Evolutionary conservation across 805 yeast species (phyloP), one percentile per base, ranked within the genome.

Genomic region (Wickerhamomyces chaumierensis): DNA sequence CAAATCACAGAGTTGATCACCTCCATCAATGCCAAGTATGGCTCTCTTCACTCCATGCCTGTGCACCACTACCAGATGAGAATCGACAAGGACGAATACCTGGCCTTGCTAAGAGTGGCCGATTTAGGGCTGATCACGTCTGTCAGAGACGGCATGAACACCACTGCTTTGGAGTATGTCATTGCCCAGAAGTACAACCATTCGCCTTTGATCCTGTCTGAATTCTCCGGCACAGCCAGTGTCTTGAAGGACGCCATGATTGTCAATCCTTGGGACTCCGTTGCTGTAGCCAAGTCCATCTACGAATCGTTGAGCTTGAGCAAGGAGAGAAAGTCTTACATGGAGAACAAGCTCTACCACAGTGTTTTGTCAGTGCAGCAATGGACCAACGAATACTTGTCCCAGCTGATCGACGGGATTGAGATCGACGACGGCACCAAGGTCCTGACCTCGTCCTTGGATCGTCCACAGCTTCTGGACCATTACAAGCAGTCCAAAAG

Each of bases 251-350:
- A 80, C 43, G 84, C 95, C 0, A 69, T 84, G 37, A 73, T 81
- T 46, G 92, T 92, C 28, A 92, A 92, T 50, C 99, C 99, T 7
- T 92, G 96, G 95, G 97, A 92, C 61, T 71, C 94, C 0, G 90
- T 85, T 19, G 95, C 95, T 2, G 90, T 90, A 29, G 90, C 98
- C 1, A 81, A 76, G 50, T 72, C 87, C 6, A 81, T 94, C 40
- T 68, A 87, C 55, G 75, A 73, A 37, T 72, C 87, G 36, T 68
- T 92, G 17, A 48, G 57, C 18, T 68, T 83, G 75, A 50, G 75
- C 2, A 57, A 58, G 3, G 69, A 62, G 8, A 66, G 67, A 12
- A 74, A 71, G 44, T 46, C 49, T 3, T 53, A 50, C 4, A 57
- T 75, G 35, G 81, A 81, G 51, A 49, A 55, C 12, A 70, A 68